phyloP scores from a whole-genome alignment of 345 rosid genomes.

The Eucalyptus decipiens region DNA sequence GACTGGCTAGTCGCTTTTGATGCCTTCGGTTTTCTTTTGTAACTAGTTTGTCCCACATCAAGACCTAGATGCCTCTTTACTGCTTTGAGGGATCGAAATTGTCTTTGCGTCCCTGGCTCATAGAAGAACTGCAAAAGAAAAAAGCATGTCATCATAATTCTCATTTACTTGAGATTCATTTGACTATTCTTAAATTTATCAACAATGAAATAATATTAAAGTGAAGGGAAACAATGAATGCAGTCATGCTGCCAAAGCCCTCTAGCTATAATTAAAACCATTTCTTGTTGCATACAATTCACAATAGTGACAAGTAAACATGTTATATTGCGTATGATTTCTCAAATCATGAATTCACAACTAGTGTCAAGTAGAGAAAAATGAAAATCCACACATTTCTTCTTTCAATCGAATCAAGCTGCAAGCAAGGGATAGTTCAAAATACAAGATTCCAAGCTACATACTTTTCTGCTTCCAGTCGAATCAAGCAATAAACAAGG shows the following conservation, averaged over 20 bases:
- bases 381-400: neutral
- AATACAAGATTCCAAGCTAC: neutral
- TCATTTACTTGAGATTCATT: neutral
- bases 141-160: neutral
- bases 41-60: neutral
- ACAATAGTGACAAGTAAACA: neutral
- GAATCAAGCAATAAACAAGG: no score
- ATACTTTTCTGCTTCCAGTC: no score
- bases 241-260: neutral
- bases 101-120: neutral
- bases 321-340: neutral
- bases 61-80: neutral
- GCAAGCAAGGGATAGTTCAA: neutral
- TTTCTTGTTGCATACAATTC: no score
- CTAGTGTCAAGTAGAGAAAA: neutral
- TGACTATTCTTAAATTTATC: neutral
- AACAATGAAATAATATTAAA: neutral
- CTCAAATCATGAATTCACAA: neutral
- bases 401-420: neutral
- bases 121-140: neutral
- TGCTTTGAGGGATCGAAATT: neutral
- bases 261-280: no score
- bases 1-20: neutral
- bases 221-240: neutral
- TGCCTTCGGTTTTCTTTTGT: neutral